Base-by-base conservation (phyloP, 2,329 filamentous ascomycete genomes). In the Penicillium sp. region DNA sequence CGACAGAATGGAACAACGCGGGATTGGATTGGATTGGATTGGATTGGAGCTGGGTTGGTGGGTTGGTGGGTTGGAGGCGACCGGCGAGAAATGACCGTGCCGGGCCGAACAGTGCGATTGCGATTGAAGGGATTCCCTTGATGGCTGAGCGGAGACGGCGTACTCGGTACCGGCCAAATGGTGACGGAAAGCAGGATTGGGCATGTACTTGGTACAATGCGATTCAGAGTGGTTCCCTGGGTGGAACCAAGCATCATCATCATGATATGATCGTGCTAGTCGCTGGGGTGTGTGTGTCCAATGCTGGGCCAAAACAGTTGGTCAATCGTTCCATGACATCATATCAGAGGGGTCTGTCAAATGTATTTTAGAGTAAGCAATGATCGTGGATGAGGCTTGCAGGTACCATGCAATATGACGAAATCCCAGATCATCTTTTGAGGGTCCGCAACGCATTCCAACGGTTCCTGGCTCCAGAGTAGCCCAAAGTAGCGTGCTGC, bases 331-430 rank as follows among this genome's bases (percentile, higher is more conserved):
- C 23, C 19, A 45, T 45, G 42, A 45, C 42, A 45, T 45, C 42
- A 45, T 29, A 6, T 11, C n/a, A 18, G 11, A 10, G 9, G 23
- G n/a, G 13, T 42, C n/a, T 4, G 19, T 21, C 16, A 8, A 13
- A 37, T 21, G 18, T 13, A 16, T 14, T 43, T 9, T 24, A 7
- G 36, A 39, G 18, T 9, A 7, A 6, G 11, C 37, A 24, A 11
- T 40, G 23, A 6, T 31, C 28, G 9, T 18, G 3, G 40, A 45
- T 29, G 42, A 31, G 42, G 42, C 42, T 45, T 45, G 28, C 42
- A 45, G 42, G 42, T 23, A 45, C 28, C 26, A 29, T 45, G 42
- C 42, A 31, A 19, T 5, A 45, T 45, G 42, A 45, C 42, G 42
- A 45, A 45, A 45, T 31, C 6, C 5, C 10, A 29, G 26, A 19